Base-by-base conservation (phyloP, 2,329 filamentous ascomycete genomes). In the Diplocarpon mali region DNA sequence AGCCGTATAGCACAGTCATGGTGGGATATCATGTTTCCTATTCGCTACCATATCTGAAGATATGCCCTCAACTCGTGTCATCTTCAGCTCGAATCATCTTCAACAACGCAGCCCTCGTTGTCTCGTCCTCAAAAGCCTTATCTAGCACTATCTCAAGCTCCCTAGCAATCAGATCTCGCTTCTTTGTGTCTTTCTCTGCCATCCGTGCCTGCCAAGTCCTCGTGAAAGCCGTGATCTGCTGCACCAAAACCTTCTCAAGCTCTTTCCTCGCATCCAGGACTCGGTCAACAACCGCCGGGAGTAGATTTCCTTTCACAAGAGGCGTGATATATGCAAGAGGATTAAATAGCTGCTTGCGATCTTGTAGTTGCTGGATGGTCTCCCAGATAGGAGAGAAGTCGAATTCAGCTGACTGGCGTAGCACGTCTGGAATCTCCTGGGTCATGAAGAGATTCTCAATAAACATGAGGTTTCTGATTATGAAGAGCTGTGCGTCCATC, bases 381-480 rank as follows among this genome's bases (percentile, higher is more conserved):
- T 79, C 75, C 76, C 77, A 81, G 34, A 82, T 80, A 49, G 75
- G 75, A 13, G 70, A 66, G 56, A 82, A 80, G 56, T 82, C 76
- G 54, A 80, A 75, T 67, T 68, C 66, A 13, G 66, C 61, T 6
- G 65, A 63, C 36, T 73, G 69, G 44, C 72, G 73, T 47, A 76
- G 68, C 13, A 55, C 72, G 53, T 80, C 76, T 41, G 76, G 89
- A 53, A 98, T 95, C 66, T 98, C 92, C 50, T 98, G 88, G 9
- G 89, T 89, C 20, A 98, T 80, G 41, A 98, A 84, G 62, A 95
- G 86, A 61, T 95, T 93, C 65, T 96, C 96, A 41, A 98, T 76
- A 40, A 95, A 82, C 40, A 98, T 81, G 2, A 98, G 74, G 61
- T 98, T 95, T 56, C 90, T 92, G 57, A 98, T 82, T 59, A 95